Conservation (phyloP, 176 grass and related monocot genomes). For the Lolium multiflorum region DNA sequence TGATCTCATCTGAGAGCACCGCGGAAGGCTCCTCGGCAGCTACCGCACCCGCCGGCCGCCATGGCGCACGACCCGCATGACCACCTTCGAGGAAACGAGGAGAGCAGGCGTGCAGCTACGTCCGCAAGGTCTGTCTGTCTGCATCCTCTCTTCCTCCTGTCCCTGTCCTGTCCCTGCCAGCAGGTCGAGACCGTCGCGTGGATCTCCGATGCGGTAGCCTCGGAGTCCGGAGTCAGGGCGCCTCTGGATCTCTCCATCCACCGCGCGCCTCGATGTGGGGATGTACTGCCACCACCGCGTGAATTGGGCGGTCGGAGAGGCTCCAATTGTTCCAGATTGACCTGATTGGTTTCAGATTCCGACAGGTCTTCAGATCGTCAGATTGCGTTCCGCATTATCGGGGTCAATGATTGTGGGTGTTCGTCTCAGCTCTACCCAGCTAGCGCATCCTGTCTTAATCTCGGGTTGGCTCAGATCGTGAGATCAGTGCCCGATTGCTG, state of each 20-base stretch:
- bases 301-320: no score
- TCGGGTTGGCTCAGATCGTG: not conserved
- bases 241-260: not conserved
- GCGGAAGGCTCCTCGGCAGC: no score
- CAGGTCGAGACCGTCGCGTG: not conserved
- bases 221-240: not conserved
- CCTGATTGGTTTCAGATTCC: not conserved
- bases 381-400: not conserved
- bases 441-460: no score
- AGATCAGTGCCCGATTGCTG: not conserved
- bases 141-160: not conserved
- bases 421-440: not conserved
- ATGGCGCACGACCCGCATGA: slow-evolving; percentile 80
- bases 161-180: not conserved
- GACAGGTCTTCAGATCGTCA: not conserved
- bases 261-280: no score
- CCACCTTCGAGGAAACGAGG: slow-evolving; percentile 95
- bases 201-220: not conserved
- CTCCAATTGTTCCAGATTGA: not conserved
- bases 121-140: slow-evolving; percentile 87
- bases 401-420: slow-evolving; percentile 41
- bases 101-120: slow-evolving; percentile 97
- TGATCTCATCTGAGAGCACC: slow-evolving; percentile 55
- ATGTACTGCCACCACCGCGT: no score
- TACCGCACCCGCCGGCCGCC: slow-evolving; percentile 49